Evolutionary conservation across 805 yeast species (phyloP).

Genomic region (Jamesozyma spencerorum): DNA sequence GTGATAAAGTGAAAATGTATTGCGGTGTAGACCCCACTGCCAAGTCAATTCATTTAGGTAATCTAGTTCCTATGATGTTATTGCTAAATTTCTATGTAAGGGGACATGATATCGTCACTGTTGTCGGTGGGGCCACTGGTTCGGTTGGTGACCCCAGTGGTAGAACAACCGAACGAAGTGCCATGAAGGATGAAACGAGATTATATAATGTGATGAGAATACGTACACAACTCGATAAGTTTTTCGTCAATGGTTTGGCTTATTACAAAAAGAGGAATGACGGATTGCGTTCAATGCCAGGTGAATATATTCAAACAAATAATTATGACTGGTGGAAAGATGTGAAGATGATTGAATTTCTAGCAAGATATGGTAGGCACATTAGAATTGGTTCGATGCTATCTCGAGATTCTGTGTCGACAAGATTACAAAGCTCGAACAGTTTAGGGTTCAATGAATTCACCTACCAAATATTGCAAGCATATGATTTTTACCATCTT

Average conservation of each 20-base stretch:
- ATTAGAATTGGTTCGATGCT: constrained; percentile 83
- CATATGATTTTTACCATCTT: constrained; percentile 84
- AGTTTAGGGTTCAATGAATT: constrained; percentile 94
- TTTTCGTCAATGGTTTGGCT: constrained; percentile 51
- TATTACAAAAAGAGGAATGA: constrained; percentile 42
- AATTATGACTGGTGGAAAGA: constrained; percentile 83
- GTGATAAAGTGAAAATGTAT: constrained; percentile 48
- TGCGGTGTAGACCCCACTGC: constrained; percentile 98
- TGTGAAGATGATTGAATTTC: constrained; percentile 65
- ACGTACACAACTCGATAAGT: constrained; percentile 47
- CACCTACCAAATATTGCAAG: constrained; percentile 86
- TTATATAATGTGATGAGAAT: constrained; percentile 50
- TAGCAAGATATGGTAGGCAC: constrained; percentile 65
- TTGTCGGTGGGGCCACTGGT: constrained; percentile 95
- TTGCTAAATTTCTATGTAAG: constrained; percentile 72
- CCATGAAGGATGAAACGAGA: constrained; percentile 45
- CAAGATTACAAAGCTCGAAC: constrained; percentile 53
- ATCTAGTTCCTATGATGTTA: constrained; percentile 77
- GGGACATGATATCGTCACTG: constrained; percentile 76
- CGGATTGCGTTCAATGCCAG: constrained; percentile 32
- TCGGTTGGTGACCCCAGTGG: constrained; percentile 97
- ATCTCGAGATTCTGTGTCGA: constrained; percentile 77
- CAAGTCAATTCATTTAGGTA: constrained; percentile 79
- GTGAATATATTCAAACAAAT: constrained; percentile 41
- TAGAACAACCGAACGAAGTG: constrained; percentile 61